Evolutionary conservation across 176 grass and related monocot genomes (phyloP), one percentile per base, ranked within the genome.

Genomic region (Zea luxurians): DNA sequence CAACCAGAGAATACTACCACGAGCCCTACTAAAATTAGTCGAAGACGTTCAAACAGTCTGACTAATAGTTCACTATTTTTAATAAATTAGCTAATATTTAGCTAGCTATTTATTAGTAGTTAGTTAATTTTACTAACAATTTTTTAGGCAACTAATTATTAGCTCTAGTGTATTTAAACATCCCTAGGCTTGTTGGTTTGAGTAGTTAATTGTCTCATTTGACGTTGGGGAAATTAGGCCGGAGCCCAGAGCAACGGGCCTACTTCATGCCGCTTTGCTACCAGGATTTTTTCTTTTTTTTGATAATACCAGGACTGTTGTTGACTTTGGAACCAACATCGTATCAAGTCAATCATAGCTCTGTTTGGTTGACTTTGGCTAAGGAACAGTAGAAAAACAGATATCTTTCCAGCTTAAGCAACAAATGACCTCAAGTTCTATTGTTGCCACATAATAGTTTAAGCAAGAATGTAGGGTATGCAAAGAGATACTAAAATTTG

Each of bases 221-320:
- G 57, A 20, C 1, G 17, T 11, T 1, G 34, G 12, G 62, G 6
- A 40, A 66, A 54, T 47, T 40, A 42, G 37, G 58, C 8, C 0
- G 66, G 15, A 46, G 36, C 21, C 8, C 0, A 73, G 15, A 46
- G 36, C 21, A 48, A 77, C 46, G 58, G 73, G 80, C 80, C 75
- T 46, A 79, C 46, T 88, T 88, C 86, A 79, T 79, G 86, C 86
- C 27, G 80, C 18, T 64, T 69, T 83, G 43, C 73, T 82, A 65
- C 18, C 10, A 42, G 61, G 55, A 35, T n/a, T n/a, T n/a, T n/a
- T n/a, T n/a, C n/a, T n/a, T n/a, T n/a, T n/a, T n/a, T n/a, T n/a
- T n/a, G n/a, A n/a, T n/a, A n/a, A n/a, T 82, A 65, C 18, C 10
- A 42, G 61, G 55, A 35, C 35, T 21, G 67, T 52, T n/a, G 17